Base-by-base conservation (phyloP, 495 filamentous ascomycete species). In the Neurospora sp. region DNA sequence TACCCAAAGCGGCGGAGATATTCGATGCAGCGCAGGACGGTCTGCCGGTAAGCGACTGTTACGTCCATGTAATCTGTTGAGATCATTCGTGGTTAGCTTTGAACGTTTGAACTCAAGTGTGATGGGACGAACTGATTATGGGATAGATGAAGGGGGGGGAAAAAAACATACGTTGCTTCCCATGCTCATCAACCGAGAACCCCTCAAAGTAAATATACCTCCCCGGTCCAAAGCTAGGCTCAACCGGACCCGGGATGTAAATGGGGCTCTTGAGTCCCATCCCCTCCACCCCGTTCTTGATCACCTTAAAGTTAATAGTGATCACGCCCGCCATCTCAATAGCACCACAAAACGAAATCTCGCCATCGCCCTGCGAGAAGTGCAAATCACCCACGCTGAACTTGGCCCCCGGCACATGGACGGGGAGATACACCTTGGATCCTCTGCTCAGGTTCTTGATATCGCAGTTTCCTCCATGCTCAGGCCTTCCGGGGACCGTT, bases 321-420 rank as follows among this genome's bases (percentile, higher is more conserved):
- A 98, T 96, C 19, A 94, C 83, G 24, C 95, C 95, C 0, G 94
- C 92, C 93, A 98, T 98, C 80, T 98, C 95, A 74, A 98, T 98
- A 11, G 94, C 95, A 17, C 95, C 95, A 77, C 95, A 98, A 83
- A 98, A 98, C 0, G 90, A 93, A 70, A 98, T 97, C 81, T 98
- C 95, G 5, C 95, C 95, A 79, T 97, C 94, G 31, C 94, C 93
- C 81, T 97, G 90, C 0, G 89, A 92, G 84, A 97, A 97, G 80
- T 97, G 94, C 31, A 97, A 83, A 80, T 98, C 94, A 19, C 94
- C 95, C 11, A 98, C 95, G 66, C 88, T 92, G 84, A 98, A 98
- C 77, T 96, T 96, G 45, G 95, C 95, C 0, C 95, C 94, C 0
- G 88, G 85, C 38, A 98, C 92, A 72, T 88, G 86, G 3, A 98